phyloP scores from a whole-genome alignment of 2,329 filamentous ascomycete species.

The Sporothrix pallida region DNA sequence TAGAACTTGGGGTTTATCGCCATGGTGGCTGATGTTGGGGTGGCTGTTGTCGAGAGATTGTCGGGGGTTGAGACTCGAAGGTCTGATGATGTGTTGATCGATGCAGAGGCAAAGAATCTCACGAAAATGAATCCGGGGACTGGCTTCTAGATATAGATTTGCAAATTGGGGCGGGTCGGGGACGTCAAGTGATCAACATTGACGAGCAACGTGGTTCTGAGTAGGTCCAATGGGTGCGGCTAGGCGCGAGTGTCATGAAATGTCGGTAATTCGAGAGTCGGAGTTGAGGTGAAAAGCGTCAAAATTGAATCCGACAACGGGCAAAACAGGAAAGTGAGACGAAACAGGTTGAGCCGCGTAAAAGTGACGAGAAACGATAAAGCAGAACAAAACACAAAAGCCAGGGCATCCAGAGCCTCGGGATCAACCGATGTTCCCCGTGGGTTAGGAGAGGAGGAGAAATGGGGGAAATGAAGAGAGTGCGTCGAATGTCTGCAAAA shows the following conservation, averaged over 20 bases:
- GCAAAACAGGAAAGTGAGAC: background rate
- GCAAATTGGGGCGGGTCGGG: background rate
- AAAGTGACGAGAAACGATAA: no score
- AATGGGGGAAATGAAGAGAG: background rate
- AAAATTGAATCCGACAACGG: background rate
- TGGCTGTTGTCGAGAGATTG: background rate
- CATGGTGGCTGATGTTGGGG: background rate
- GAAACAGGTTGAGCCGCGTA: no score
- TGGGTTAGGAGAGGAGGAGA: background rate
- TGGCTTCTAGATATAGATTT: background rate
- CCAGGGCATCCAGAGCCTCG: background rate
- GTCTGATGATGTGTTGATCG: background rate
- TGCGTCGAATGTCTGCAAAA: background rate
- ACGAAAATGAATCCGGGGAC: background rate
- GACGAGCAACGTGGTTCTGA: background rate
- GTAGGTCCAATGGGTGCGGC: background rate
- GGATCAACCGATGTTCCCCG: conserved; percentile 3
- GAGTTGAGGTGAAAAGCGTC: no score
- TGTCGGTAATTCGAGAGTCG: no score
- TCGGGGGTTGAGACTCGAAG: background rate
- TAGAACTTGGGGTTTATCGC: conserved; percentile 14
- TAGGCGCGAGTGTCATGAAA: background rate
- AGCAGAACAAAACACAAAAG: no score
- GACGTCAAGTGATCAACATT: background rate
- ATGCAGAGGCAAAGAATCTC: background rate